A percentile compares a stretch with the other conserved stretches of the same genome.
These are phyloP conservation scores for Penicillium sp. DNA, from an alignment of 2,329 filamentous ascomycete species.

Conservation along the genomic window DNA sequence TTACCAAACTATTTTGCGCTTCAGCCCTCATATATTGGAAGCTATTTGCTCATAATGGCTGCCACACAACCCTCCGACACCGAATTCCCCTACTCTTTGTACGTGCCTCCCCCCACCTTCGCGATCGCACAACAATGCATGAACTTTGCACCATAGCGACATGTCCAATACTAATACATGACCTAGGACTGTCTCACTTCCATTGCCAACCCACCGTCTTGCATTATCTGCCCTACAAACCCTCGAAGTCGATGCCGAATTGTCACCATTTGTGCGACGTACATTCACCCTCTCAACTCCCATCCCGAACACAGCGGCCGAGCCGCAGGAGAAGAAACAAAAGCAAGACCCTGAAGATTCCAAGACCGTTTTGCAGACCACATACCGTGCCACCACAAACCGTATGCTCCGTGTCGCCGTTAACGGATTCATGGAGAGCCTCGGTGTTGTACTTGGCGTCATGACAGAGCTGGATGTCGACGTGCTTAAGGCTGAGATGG, in stretches of 20 bases:
- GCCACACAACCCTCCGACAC: slow-evolving; percentile 20
- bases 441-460: slow-evolving; percentile 81
- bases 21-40: no score
- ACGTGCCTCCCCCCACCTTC: slow-evolving; percentile 18
- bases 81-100: slow-evolving; percentile 47
- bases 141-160: background rate
- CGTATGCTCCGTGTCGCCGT: slow-evolving; percentile 95
- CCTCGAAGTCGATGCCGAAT: slow-evolving; percentile 83
- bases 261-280: slow-evolving; percentile 81
- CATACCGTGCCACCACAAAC: slow-evolving; percentile 88
- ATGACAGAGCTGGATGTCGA: slow-evolving; percentile 91
- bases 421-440: slow-evolving; percentile 92
- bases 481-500: slow-evolving; percentile 60
- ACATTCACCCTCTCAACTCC: slow-evolving; percentile 62
- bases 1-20: no score
- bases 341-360: slow-evolving; percentile 35
- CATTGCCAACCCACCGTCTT: slow-evolving; percentile 79
- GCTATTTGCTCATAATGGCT: slow-evolving; percentile 23
- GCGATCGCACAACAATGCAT: background rate
- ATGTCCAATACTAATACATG: slow-evolving; percentile 11
- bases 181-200: slow-evolving; percentile 71
- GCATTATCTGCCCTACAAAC: slow-evolving; percentile 75
- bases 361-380: slow-evolving; percentile 67
- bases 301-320: slow-evolving; percentile 20
- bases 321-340: slow-evolving; percentile 30